These are phyloP conservation scores for Clausena lansium DNA, from an alignment of 345 rosid genomes.

Conservation along the genomic window DNA sequence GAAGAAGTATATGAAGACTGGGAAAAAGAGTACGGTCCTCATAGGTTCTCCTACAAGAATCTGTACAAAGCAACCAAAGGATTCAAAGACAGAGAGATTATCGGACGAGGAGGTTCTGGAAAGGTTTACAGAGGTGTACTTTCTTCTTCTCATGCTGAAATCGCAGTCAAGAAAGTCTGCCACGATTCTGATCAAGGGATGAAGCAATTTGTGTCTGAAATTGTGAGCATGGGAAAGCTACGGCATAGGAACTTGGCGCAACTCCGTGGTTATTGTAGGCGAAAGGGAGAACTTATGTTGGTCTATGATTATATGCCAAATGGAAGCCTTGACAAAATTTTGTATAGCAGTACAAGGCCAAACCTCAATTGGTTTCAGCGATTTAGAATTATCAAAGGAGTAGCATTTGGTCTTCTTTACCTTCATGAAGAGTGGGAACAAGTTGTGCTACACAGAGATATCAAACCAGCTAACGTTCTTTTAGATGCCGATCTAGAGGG, in stretches of 20 bases:
- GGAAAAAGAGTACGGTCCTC: slow-evolving; percentile 48
- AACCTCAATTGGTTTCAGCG: slow-evolving; percentile 45
- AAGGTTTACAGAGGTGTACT: slow-evolving; percentile 34
- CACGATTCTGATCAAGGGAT: slow-evolving; percentile 49
- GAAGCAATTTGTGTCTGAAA: slow-evolving; percentile 30
- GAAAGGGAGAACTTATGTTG: slow-evolving; percentile 36
- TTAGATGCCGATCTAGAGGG: slow-evolving; percentile 27
- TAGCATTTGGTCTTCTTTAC: slow-evolving; percentile 49
- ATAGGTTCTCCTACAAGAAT: slow-evolving; percentile 32
- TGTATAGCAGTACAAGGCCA: slow-evolving; percentile 20
- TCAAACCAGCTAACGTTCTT: slow-evolving; percentile 51
- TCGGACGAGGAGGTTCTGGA: slow-evolving; percentile 49
- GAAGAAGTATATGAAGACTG: slow-evolving; percentile 44
- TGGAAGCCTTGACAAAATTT: slow-evolving; percentile 45
- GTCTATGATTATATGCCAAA: slow-evolving; percentile 49
- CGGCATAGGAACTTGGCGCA: slow-evolving; percentile 39
- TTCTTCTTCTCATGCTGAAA: slow-evolving; percentile 32
- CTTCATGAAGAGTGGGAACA: slow-evolving; percentile 54
- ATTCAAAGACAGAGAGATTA: slow-evolving; percentile 30
- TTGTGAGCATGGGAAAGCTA: slow-evolving; percentile 25
- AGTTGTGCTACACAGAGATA: slow-evolving; percentile 53
- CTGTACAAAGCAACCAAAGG: slow-evolving; percentile 46
- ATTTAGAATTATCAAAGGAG: slow-evolving; percentile 35
- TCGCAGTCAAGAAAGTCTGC: slow-evolving; percentile 56
- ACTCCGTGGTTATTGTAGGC: slow-evolving; percentile 44